phyloP scores from a whole-genome alignment of 1,139 yeast species.

The Candida dubliniensis region DNA sequence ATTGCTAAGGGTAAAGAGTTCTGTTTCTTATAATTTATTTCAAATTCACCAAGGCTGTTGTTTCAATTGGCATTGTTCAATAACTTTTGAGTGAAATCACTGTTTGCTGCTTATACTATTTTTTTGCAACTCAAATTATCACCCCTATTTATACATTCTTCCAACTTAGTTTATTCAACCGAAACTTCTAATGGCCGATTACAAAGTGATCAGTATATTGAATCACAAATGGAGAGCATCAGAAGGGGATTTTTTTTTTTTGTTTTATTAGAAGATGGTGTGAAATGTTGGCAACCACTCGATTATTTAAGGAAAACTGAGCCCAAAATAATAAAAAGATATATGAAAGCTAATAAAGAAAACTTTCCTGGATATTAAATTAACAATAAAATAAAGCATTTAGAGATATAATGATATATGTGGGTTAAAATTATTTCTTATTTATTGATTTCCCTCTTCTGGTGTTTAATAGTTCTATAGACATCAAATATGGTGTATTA shows the following conservation, averaged over 20 bases:
- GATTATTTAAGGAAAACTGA: neutral
- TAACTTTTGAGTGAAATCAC: too few species aligned
- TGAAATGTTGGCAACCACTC: constrained; percentile 4
- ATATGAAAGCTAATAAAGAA: neutral
- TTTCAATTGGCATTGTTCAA: too few species aligned
- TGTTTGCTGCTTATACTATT: too few species aligned
- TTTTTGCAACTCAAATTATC: neutral
- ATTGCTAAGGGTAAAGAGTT: too few species aligned
- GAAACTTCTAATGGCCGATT: neutral
- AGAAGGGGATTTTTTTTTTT: constrained; percentile 3
- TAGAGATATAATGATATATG: too few species aligned
- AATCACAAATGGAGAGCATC: constrained; percentile 3
- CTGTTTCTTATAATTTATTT: too few species aligned
- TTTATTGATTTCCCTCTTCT: too few species aligned
- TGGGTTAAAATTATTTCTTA: too few species aligned
- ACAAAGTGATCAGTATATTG: constrained; percentile 1
- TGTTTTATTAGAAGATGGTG: constrained; percentile 5
- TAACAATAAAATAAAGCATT: too few species aligned
- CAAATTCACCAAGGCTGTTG: too few species aligned
- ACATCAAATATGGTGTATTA: too few species aligned
- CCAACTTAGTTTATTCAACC: neutral
- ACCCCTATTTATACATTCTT: neutral
- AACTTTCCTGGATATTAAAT: neutral
- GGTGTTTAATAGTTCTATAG: too few species aligned
- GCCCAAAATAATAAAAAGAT: neutral